Evolutionary conservation across 371 early-diverging fungal species (phyloP), one percentile per base, ranked within the genome.

Genomic region (Mucor indicus): DNA sequence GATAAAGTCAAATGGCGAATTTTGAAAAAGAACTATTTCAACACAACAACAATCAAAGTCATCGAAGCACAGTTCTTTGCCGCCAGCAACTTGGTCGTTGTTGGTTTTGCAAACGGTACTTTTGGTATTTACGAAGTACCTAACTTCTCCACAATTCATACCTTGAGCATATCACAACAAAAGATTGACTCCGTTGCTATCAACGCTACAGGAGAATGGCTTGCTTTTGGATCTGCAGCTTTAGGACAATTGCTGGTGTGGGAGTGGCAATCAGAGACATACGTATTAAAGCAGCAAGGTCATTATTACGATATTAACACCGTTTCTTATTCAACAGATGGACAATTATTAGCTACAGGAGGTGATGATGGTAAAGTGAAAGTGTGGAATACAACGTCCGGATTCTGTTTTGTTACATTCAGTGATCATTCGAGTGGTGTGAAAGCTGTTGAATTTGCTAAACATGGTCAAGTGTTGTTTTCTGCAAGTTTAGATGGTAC

Each of bases 191-290:
- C 97, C 1, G 85, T 92, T 0, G 81, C 92, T 1, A 85, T 98
- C 55, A 95, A 91, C 69, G 65, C 80, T 3, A 79, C 91, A 2
- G 98, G 98, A 23, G 99, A 98, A 68, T 98, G 99, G 99, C 76
- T 98, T 21, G 98, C 95, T 0, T 91, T 98, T 65, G 99, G 95
- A 8, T 88, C 87, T 25, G 77, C 92, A 16, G 82, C 83, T 55
- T 77, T 95, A 9, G 98, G 98, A 3, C 98, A 98, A 69, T 86
- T 98, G 24, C 74, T 97, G 35, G 98, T 98, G 2, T 98, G 99
- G 99, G 99, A 98, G 63, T 98, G 99, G 99, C 92, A 95, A 69
- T 95, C 96, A 29, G 99, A 98, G 62, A 89, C 96, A 0, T 98
- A 96, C 58, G 90, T 98, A 12, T 70, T 98, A 35, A 97, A 97